Base-by-base conservation (phyloP, 2,329 filamentous ascomycete species). In the Fusarium brachygibbosum region DNA sequence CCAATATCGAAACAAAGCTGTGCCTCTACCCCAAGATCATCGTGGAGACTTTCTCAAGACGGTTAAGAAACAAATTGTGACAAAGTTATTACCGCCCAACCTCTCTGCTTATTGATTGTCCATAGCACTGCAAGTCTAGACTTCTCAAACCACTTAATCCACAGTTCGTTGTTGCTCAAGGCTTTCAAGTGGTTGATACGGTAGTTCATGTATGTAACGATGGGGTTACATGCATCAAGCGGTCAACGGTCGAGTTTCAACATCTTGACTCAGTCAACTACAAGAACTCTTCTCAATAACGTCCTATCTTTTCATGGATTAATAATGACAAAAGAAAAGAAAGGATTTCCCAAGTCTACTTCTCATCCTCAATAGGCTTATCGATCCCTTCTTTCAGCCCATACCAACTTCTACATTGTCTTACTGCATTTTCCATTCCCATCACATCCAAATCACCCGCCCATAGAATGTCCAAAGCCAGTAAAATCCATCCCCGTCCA, bases 371-470 rank as follows among this genome's bases (percentile, higher is more conserved):
- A 57, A 62, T 62, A 62, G 56, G 56, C 34, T 5, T 21, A 42
- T 37, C 28, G 31, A 46, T 16, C 8, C 9, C 19, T 9, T 12
- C 16, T 13, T 37, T 66, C 62, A 62, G 55, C 63, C 53, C 56
- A 46, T 42, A 44, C 34, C 44, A 31, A 53, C 38, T 34, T 59
- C 38, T 10, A 57, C n/a, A 34, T n/a, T 19, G n/a, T 51, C 41
- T 64, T 41, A 60, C 58, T 42, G 42, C 58, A 44, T 58, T 19
- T n/a, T 12, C 16, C 37, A n/a, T n/a, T 19, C 19, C 29, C 37
- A 50, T 67, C 63, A 68, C 63, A 68, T 62, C 59, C 59, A 63
- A 51, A 68, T 68, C 65, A 68, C 63, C 60, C 60, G 53, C 60
- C 45, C 37, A 38, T 38, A 29, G 9, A 60, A 38, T n/a, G 37